Evolutionary conservation across 2,329 filamentous ascomycete species (phyloP).

Genomic region (Rhynchosporium graminicola): DNA sequence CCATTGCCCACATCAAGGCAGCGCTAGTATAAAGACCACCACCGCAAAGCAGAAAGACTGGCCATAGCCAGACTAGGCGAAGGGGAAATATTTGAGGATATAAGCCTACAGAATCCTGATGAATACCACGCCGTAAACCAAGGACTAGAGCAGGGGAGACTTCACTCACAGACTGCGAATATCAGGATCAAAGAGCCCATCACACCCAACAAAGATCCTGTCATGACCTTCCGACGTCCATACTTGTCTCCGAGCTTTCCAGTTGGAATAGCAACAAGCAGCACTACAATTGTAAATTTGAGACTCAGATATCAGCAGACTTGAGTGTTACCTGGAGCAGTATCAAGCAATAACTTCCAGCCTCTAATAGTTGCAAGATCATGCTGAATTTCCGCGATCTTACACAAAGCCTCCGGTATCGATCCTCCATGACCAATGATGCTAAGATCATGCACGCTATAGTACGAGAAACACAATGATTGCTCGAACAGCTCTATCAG

Average conservation of each 20-base stretch:
- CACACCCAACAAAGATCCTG: conserved; percentile 35
- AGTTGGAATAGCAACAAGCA: conserved; percentile 38
- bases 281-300: conserved; percentile 26
- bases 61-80: conserved; percentile 37
- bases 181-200: conserved; percentile 32
- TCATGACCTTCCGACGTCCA: conserved; percentile 36
- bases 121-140: not conserved
- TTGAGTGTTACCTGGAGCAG: not conserved
- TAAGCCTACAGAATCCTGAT: conserved; percentile 27
- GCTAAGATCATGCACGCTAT: not conserved
- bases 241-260: conserved; percentile 37
- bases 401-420: not conserved
- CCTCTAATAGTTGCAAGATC: not conserved
- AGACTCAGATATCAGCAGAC: not conserved
- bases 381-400: not conserved
- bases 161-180: conserved; percentile 36
- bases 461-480: not conserved
- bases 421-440: not conserved
- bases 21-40: conserved; percentile 38
- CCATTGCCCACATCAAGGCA: conserved; percentile 40
- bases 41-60: conserved; percentile 35
- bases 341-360: not conserved
- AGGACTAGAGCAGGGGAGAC: not conserved
- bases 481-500: not conserved
- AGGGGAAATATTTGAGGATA: conserved; percentile 35